Evolutionary conservation across 2,329 filamentous ascomycete species (phyloP).

Genomic region (Gnomoniopsis sp.): DNA sequence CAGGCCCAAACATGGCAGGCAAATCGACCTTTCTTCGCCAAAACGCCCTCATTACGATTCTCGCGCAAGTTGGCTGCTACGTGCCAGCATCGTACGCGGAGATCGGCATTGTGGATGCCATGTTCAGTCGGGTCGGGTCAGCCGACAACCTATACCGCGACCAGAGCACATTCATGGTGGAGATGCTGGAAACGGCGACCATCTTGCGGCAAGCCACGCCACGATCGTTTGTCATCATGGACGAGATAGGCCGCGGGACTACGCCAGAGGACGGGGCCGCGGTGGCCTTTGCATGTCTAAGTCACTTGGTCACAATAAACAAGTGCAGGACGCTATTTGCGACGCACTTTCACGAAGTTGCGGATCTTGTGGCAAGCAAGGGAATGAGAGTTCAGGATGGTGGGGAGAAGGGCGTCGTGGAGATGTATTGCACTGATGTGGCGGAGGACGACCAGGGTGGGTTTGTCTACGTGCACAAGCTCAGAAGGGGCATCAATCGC

Average conservation of each 20-base stretch:
- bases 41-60: constrained; percentile 88
- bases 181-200: constrained; percentile 94
- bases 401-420: constrained; percentile 45
- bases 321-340: constrained; percentile 82
- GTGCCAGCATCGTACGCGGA: constrained; percentile 85
- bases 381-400: constrained; percentile 35
- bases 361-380: constrained; percentile 66
- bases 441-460: constrained; percentile 66
- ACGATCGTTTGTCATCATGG: constrained; percentile 93
- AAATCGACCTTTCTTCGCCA: constrained; percentile 96
- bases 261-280: constrained; percentile 90
- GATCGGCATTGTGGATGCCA: constrained; percentile 89
- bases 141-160: constrained; percentile 93
- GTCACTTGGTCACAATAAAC: constrained; percentile 78
- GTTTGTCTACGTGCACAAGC: constrained; percentile 82
- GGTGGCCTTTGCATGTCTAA: constrained; percentile 82
- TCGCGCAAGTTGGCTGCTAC: constrained; percentile 89
- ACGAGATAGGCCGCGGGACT: constrained; percentile 92
- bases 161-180: constrained; percentile 98
- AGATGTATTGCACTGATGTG: constrained; percentile 86
- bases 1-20: constrained; percentile 96
- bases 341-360: constrained; percentile 86
- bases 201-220: constrained; percentile 84
- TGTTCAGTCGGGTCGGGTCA: constrained; percentile 90
- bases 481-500: constrained; percentile 79